Conservation (phyloP, 192 early-diverging fungal genomes). For the Coemansia sp. region DNA sequence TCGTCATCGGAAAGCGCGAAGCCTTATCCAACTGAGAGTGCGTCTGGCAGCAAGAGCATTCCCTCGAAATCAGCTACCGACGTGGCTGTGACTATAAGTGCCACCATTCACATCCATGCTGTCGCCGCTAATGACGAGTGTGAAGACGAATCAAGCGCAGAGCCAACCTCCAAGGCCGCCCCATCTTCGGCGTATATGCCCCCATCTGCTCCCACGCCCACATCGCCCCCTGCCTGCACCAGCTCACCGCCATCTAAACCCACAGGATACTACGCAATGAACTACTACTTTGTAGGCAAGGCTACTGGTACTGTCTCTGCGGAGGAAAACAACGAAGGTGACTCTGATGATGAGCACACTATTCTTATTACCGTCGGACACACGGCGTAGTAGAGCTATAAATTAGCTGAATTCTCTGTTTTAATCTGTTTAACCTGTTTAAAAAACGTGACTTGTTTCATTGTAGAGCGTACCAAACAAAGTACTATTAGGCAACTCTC, state of each 20-base stretch:
- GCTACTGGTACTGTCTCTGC: not conserved
- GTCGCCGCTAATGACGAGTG: constrained; percentile 2
- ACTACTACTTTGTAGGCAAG: constrained; percentile 14
- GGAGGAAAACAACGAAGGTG: not conserved
- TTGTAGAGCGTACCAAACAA: no score
- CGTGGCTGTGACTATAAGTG: not conserved
- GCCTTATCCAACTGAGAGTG: not conserved
- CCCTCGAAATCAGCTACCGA: not conserved
- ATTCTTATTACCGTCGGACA: not conserved
- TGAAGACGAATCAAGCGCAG: not conserved
- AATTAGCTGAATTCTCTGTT: not conserved
- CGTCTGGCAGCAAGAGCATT: not conserved
- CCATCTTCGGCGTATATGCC: not conserved
- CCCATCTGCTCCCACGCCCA: not conserved
- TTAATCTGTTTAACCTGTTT: not conserved
- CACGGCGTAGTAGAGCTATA: not conserved
- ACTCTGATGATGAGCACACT: not conserved
- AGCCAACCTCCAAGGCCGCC: not conserved
- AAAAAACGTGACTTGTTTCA: no score
- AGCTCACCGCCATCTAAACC: not conserved
- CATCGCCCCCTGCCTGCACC: not conserved
- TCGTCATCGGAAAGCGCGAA: not conserved
- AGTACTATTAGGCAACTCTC: no score
- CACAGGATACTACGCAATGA: constrained; percentile 11
- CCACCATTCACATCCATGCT: not conserved